Percentiles rank a stretch among this genome's conserved stretches.
Conservation (phyloP, 768 basidiomycete species). For the Naganishia friedmannii region DNA sequence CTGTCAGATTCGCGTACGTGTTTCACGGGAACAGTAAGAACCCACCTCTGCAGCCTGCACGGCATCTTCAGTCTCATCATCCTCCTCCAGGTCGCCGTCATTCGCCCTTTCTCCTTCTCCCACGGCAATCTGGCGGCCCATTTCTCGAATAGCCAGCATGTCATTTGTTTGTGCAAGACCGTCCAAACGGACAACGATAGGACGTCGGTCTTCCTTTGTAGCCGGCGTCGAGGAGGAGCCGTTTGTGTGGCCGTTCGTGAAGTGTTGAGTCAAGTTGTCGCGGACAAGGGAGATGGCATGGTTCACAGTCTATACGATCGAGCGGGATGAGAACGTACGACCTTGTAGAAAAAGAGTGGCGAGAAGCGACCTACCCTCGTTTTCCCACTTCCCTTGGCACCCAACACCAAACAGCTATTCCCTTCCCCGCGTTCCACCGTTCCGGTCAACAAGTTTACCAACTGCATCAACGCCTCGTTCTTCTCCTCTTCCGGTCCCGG, state of each 20-base stretch:
- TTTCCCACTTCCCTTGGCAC: conserved; percentile 83
- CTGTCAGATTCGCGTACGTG: not conserved
- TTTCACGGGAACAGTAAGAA: not conserved
- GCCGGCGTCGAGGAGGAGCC: not conserved
- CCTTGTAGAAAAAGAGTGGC: no score
- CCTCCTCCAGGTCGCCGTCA: conserved; percentile 51
- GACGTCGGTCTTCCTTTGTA: conserved; percentile 38
- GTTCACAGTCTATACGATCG: conserved; percentile 30
- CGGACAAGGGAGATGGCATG: conserved; percentile 30
- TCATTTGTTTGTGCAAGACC: conserved; percentile 84
- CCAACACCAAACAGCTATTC: conserved; percentile 84
- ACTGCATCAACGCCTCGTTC: conserved; percentile 58
- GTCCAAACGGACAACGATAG: conserved; percentile 75
- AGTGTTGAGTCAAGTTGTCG: not conserved
- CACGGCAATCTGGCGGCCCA: conserved; percentile 70
- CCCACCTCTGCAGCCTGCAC: conserved; percentile 41
- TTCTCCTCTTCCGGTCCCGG: conserved; percentile 36
- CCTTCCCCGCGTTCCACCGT: conserved; percentile 80
- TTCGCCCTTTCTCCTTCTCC: conserved; percentile 47
- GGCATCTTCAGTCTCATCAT: conserved; percentile 52
- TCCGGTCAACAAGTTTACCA: conserved; percentile 67
- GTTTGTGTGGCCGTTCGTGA: not conserved
- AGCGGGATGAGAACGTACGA: not conserved
- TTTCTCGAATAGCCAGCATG: conserved; percentile 83
- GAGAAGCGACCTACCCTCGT: conserved; percentile 60